Base-by-base conservation (phyloP, 768 basidiomycete genomes). In the Tricholoma sp. region DNA sequence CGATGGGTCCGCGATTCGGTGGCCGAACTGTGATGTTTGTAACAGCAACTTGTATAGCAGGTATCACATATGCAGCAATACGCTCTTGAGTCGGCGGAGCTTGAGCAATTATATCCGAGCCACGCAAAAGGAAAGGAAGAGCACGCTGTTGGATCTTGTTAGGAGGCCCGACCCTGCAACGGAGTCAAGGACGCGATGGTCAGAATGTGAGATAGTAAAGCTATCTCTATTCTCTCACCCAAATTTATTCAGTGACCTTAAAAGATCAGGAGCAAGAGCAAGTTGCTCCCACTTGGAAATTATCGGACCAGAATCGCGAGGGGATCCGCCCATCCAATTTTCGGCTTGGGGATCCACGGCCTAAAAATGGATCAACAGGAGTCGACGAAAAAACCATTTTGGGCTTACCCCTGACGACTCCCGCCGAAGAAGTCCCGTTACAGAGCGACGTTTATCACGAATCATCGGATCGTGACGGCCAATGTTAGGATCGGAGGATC, bases 111-210 rank as follows among this genome's bases (percentile, higher is more conserved):
- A 98, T 98, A 65, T 99, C 97, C 36, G 93, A 84, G 7, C 94
- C 95, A 52, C 89, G 84, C 33, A 98, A 79, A 57, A 99, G 83
- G 75, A 98, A 98, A 6, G 97, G 97, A 50, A 99, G 76, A 45
- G 97, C 95, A 49, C 96, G 84, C 67, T 96, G 94, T 72, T 98
- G 97, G 61, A 99, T 97, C 77, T 99, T 99, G 72, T 98, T 98
- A 6, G 97, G 97, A 1, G 97, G 97, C 0, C 96, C 95, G 59
- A 98, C 88, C 41, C 94, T 95, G 65, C 24, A 55, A 41, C n/a
- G n/a, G n/a, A n/a, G n/a, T n/a, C n/a, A n/a, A 24, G 58, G 32
- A 55, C 24, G 24, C 24, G 50, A 53, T 58, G 39, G 52, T 39
- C 31, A 57, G 33, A 34, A 48, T 32, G 42, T 44, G 13, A n/a